Base-by-base conservation (phyloP, 148 eudicot genomes). In the Cornus controversa region DNA sequence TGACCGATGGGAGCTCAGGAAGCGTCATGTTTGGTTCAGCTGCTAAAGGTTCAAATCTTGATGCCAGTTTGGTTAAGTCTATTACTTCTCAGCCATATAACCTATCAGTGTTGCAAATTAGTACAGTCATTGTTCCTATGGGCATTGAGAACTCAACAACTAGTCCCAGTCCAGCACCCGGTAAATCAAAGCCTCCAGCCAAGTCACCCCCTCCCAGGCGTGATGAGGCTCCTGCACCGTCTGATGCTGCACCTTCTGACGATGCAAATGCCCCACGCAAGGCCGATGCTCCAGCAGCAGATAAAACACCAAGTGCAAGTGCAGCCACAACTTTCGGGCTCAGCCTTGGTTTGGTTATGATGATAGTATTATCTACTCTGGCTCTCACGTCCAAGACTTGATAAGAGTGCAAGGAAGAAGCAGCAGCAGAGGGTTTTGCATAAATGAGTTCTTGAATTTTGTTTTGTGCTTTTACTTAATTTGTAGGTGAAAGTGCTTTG, bases 31-130 rank as follows among this genome's bases (percentile, higher is more conserved):
- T 85, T 8, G 79, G 73, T 0, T 82, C 91, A 1, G 84, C 82
- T 18, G 69, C 58, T 13, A 18, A 72, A 20, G 84, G 85, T 6
- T 50, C 88, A 9, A 16, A 82, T 23, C 22, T 58, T 7, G 82
- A 70, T 3, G 79, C 85, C 15, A 71, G 53, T 10, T 31, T 85
- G 27, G 77, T 83, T 20, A 80, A 78, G 27, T 67, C 85, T 4
- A 37, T 87, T 0, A 71, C 71, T 20, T 9, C 82, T 53, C 72
- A 84, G 69, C 85, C 87, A 0, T 81, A 76, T 31, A 79, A 80
- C 26, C 10, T 87, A 10, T 87, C 90, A 3, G 83, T 87, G 9
- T 29, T 85, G 29, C 90, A 87, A 73, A 73, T 87, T 18, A 85
- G 81, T n/a, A 62, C 11, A 10, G 80, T 66, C 10, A 81, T 87